These are phyloP conservation scores for Magnaporthales sp. DNA, from an alignment of 2,329 filamentous ascomycete genomes.

Conservation along the genomic window DNA sequence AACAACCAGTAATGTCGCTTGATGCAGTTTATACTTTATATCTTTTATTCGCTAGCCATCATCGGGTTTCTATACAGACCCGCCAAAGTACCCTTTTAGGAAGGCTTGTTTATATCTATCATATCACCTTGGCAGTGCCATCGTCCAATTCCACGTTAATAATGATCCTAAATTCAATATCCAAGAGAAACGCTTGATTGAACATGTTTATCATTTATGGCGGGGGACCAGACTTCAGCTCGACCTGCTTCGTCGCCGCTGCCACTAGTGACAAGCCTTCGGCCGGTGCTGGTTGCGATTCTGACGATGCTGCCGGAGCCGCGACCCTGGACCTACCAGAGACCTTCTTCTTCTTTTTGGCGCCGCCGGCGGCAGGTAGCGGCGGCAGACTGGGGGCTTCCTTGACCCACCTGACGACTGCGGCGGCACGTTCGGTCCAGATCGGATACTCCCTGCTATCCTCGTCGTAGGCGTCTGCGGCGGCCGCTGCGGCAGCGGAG, in stretches of 20 bases:
- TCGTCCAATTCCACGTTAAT: not conserved
- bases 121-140: not conserved
- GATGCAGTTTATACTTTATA: not conserved
- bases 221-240: not conserved
- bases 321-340: conserved; percentile 6
- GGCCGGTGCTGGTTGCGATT: not conserved
- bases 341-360: conserved; percentile 28
- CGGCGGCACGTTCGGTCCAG: conserved; percentile 58
- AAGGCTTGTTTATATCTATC: not conserved
- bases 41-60: not conserved
- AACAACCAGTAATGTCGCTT: too few relatives aligned
- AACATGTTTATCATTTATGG: not conserved
- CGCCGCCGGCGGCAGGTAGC: conserved; percentile 15
- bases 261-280: not conserved
- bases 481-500: not conserved
- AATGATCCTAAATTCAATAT: not conserved
- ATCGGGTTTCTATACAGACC: not conserved
- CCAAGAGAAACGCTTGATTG: not conserved
- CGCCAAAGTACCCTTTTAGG: not conserved
- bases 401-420: conserved; percentile 61
- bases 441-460: conserved; percentile 62
- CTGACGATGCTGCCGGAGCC: not conserved
- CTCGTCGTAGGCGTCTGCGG: conserved; percentile 44
- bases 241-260: not conserved
- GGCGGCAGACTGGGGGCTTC: conserved; percentile 35